Base-by-base conservation (phyloP, 805 yeast species). In the Yarrowia sp. region DNA sequence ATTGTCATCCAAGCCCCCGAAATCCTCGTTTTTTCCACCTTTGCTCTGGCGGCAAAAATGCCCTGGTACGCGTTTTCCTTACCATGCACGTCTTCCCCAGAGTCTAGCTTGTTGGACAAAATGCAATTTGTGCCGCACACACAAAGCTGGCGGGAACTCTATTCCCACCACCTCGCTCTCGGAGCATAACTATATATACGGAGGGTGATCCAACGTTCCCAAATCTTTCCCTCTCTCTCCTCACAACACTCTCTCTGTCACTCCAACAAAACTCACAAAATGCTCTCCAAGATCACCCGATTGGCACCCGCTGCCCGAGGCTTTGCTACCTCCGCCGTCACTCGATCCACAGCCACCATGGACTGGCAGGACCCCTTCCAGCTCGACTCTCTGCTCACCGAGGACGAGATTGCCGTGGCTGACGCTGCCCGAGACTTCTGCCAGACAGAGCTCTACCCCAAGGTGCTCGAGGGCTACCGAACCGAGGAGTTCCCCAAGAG, bases 361-460 rank as follows among this genome's bases (percentile, higher is more conserved):
- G 72, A 79, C 72, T 80, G 81, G 80, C 70, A 76, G 55, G 80
- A 80, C 68, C 80, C 81, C 9, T 72, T 80, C 52, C 71, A 74
- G 60, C 68, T 80, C 36, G 74, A 74, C 34, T 70, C 76, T 12
- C 73, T 73, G 34, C 72, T 80, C 40, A 75, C 80, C 63, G 83
- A 81, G 49, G 80, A 77, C 15, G 82, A 78, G 67, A 70, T 70
- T 9, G 80, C 81, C 8, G 76, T 78, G 34, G 72, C 74, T 12
- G 78, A 76, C 1, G 73, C 78, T 8, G 83, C 78, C 52, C 76
- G 72, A 71, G 81, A 75, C 67, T 77, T 75, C 69, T 74, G 79
- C 67, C 79, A 80, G 73, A 70, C 77, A 17, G 71, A 71, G 61
- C 76, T 80, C 34, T 75, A 75, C 69, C 83, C 83, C 36, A 68